Evolutionary conservation across 352 stramenopile species (phyloP).

Genomic region (Phytophthora sp.): DNA sequence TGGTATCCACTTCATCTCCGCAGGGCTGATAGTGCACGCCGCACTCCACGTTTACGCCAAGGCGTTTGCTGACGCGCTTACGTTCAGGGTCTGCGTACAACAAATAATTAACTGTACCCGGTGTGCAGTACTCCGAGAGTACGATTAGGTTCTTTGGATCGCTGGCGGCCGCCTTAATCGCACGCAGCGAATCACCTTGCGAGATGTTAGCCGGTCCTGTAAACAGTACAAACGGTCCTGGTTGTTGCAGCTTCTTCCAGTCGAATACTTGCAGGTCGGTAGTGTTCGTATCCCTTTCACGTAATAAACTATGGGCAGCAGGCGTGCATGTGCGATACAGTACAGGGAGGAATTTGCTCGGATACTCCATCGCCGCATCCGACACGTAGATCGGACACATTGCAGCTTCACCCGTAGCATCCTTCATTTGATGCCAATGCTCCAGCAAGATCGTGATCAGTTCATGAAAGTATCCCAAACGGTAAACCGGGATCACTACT

Average conservation of each 20-base stretch:
- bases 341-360: slow-evolving; percentile 62
- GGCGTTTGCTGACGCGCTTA: slow-evolving; percentile 69
- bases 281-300: slow-evolving; percentile 21
- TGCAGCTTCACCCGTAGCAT: slow-evolving; percentile 27
- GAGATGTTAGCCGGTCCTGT: slow-evolving; percentile 78
- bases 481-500: slow-evolving; percentile 84
- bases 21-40: slow-evolving; percentile 88
- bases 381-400: slow-evolving; percentile 73
- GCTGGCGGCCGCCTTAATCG: slow-evolving; percentile 62
- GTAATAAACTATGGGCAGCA: slow-evolving; percentile 44
- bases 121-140: slow-evolving; percentile 83
- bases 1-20: slow-evolving; percentile 84
- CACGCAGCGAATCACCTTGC: slow-evolving; percentile 70
- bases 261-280: slow-evolving; percentile 62
- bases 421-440: slow-evolving; percentile 73
- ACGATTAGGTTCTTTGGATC: slow-evolving; percentile 87
- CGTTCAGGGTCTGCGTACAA: slow-evolving; percentile 81
- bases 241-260: slow-evolving; percentile 69
- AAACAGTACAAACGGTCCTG: slow-evolving; percentile 80
- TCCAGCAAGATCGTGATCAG: slow-evolving; percentile 71
- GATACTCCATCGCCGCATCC: slow-evolving; percentile 65
- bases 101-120: slow-evolving; percentile 82
- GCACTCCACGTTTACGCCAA: slow-evolving; percentile 73
- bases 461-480: slow-evolving; percentile 84
- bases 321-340: slow-evolving; percentile 68